Evolutionary conservation across 257 asterid species (phyloP), one percentile per base, ranked within the genome.

Genomic region (Primulina huaijiensis): DNA sequence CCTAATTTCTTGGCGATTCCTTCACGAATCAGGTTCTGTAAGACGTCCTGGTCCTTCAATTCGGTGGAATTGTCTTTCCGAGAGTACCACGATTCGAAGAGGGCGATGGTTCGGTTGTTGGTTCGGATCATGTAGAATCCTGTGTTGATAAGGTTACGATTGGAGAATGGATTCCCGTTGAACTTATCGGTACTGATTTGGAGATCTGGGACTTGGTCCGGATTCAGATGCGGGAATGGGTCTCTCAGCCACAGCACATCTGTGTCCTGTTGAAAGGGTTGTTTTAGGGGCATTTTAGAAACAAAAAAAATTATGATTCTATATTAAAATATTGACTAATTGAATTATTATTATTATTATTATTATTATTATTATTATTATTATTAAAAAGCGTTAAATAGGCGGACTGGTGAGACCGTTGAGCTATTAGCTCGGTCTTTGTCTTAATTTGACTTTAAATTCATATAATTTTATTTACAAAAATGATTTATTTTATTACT

Each of bases 111-210:
- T 67, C 73, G 78, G 52, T 79, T 75, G 77, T 81, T 86, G 34
- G 91, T 74, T 70, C 69, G 75, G 77, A 86, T 68, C 84, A 79
- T 77, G 72, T 86, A 83, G 78, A 86, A 86, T 2, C 91, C 91
- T 0, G 89, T 83, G 80, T 86, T 86, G 46, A 83, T 79, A 2
- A 2, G 79, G 55, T 77, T 74, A 0, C 63, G 19, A 38, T 76
- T 40, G 8, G 82, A 69, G 72, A 67, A 72, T 40, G 66, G 58
- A 2, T 75, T 50, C 61, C 84, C 82, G 20, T 65, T 75, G 81
- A 77, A 79, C 0, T 2, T 3, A 43, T 86, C 91, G 12, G 78
- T 65, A 62, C 86, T 79, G 60, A 83, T 77, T 60, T 85, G 86
- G 16, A 86, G 67, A 46, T 83, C 88, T 10, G 74, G 30, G 53